Conservation (phyloP, 2,329 filamentous ascomycete species). For the Calonectria ilicicola region DNA sequence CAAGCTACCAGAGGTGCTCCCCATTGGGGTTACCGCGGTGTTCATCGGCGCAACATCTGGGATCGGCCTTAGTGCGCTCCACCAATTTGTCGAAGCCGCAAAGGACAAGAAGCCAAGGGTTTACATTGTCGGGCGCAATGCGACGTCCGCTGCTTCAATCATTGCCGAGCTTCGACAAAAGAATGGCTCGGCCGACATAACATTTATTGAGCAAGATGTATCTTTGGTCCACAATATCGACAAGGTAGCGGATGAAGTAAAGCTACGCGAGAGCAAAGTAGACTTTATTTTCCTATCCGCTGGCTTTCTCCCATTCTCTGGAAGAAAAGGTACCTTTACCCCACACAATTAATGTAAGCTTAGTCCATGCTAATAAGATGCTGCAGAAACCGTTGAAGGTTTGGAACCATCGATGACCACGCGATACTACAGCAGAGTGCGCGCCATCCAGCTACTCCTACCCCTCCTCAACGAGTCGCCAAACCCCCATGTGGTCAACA, state of each 20-base stretch:
- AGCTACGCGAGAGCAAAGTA: slow-evolving; percentile 53
- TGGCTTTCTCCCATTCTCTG: slow-evolving; percentile 45
- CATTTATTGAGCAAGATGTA: slow-evolving; percentile 62
- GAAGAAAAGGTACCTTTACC: slow-evolving; percentile 29
- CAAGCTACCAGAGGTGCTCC: neutral
- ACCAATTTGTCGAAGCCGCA: slow-evolving; percentile 54
- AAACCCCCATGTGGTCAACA: slow-evolving; percentile 60
- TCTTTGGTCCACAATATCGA: slow-evolving; percentile 64
- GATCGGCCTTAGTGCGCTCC: slow-evolving; percentile 62
- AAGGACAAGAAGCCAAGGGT: slow-evolving; percentile 51
- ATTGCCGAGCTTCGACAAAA: slow-evolving; percentile 54
- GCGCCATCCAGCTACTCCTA: slow-evolving; percentile 67
- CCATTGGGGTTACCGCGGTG: slow-evolving; percentile 50
- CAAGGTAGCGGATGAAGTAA: slow-evolving; percentile 56
- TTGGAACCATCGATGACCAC: slow-evolving; percentile 65
- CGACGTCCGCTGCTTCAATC: slow-evolving; percentile 49
- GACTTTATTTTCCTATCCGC: slow-evolving; percentile 59
- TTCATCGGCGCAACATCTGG: slow-evolving; percentile 66
- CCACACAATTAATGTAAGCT: neutral
- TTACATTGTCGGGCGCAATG: slow-evolving; percentile 63
- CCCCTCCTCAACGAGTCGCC: slow-evolving; percentile 58
- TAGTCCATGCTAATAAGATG: neutral
- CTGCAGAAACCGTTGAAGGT: slow-evolving; percentile 66
- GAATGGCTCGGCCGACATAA: slow-evolving; percentile 56
- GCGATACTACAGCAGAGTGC: slow-evolving; percentile 68